phyloP scores from a whole-genome alignment of 2,329 filamentous ascomycete species.

The Kalaharituber pfeilii region DNA sequence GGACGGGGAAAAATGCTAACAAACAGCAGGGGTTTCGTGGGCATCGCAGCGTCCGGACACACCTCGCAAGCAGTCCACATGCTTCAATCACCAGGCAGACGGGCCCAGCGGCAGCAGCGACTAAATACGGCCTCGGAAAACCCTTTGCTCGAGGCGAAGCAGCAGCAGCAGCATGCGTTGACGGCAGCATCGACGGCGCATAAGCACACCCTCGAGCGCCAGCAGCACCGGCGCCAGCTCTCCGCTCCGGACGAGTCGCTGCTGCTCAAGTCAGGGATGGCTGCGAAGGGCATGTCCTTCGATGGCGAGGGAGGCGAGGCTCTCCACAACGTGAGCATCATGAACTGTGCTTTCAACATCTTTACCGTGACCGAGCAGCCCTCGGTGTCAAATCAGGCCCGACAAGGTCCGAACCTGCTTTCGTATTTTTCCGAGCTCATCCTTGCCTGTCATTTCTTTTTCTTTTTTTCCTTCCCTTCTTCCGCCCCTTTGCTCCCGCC shows the following conservation, averaged over 20 bases:
- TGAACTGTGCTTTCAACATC: background rate
- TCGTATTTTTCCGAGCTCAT: too few species aligned
- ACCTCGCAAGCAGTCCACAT: conserved; percentile 4
- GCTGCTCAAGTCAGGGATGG: background rate
- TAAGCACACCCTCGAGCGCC: conserved; percentile 8
- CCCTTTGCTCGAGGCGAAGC: conserved; percentile 16
- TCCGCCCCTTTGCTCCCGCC: background rate
- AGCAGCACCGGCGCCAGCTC: conserved; percentile 16
- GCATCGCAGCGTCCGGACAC: background rate
- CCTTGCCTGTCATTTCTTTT: too few species aligned
- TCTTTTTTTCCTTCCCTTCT: background rate
- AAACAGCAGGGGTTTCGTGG: too few species aligned
- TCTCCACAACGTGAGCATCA: conserved; percentile 9
- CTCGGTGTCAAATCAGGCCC: background rate
- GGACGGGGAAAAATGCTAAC: too few species aligned
- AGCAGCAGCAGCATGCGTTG: conserved; percentile 15
- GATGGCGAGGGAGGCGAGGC: conserved; percentile 10
- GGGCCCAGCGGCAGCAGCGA: conserved; percentile 14
- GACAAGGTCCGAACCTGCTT: background rate
- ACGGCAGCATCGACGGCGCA: conserved; percentile 7
- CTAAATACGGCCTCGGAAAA: conserved; percentile 15
- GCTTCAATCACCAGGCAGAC: conserved; percentile 15
- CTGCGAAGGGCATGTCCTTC: conserved; percentile 14
- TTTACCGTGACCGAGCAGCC: background rate
- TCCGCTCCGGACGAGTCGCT: conserved; percentile 11